These are phyloP conservation scores for Phytophthora chlamydospora DNA, from an alignment of 352 stramenopile species.

Conservation along the genomic window DNA sequence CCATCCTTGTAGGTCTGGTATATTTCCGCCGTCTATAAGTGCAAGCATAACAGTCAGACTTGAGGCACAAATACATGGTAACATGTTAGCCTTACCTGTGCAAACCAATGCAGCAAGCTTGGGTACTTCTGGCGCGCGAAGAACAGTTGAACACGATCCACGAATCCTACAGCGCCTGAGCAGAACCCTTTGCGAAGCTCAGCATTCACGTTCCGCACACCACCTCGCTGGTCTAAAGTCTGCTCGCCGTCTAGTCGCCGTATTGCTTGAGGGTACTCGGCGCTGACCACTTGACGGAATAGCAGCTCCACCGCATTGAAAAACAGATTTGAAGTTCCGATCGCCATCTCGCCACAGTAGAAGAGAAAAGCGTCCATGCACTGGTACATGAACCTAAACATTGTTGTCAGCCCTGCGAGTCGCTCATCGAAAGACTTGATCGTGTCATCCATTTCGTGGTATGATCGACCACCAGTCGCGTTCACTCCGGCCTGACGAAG, in stretches of 20 bases:
- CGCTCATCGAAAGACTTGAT: constrained; percentile 39
- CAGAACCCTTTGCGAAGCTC: constrained; percentile 47
- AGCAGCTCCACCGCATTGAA: constrained; percentile 71
- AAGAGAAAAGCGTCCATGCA: constrained; percentile 80
- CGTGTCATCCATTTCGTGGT: constrained; percentile 56
- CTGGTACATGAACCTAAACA: constrained; percentile 87
- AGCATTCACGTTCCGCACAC: constrained; percentile 25
- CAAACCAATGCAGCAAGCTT: constrained; percentile 84
- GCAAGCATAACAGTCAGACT: constrained; percentile 4
- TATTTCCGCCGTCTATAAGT: constrained; percentile 70
- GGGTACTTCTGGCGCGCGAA: constrained; percentile 86
- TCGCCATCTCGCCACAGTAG: constrained; percentile 79
- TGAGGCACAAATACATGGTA: background rate
- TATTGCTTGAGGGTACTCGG: constrained; percentile 67
- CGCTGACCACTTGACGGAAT: constrained; percentile 72
- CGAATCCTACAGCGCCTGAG: constrained; percentile 52
- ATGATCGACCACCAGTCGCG: constrained; percentile 24
- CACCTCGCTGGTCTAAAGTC: constrained; percentile 2
- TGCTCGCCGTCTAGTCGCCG: constrained; percentile 31
- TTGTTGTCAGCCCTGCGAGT: constrained; percentile 43
- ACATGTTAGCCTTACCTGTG: constrained; percentile 51
- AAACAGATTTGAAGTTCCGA: constrained; percentile 79
- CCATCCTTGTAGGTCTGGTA: constrained; percentile 80
- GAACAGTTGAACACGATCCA: constrained; percentile 79
- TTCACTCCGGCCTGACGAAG: constrained; percentile 40